These are phyloP conservation scores for Hymenotorrendiella dingleyae DNA, from an alignment of 2,329 filamentous ascomycete genomes.

Conservation along the genomic window DNA sequence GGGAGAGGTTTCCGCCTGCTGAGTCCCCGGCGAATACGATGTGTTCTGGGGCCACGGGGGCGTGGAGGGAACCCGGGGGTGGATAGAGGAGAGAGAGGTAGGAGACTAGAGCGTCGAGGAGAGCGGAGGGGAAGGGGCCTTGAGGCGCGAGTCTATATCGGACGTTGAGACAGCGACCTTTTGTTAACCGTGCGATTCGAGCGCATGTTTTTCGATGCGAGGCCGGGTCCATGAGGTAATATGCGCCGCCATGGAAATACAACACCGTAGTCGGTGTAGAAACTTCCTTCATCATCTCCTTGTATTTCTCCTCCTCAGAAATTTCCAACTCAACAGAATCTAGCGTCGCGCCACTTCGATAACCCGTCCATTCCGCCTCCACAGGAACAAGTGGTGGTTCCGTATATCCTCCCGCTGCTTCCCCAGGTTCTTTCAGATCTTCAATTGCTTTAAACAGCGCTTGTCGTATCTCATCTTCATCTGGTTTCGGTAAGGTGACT, in stretches of 20 bases:
- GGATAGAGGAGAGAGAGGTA: constrained; percentile 70
- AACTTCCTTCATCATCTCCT: constrained; percentile 60
- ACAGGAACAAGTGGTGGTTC: constrained; percentile 50
- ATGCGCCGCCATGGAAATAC: constrained; percentile 73
- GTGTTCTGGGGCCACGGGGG: constrained; percentile 55
- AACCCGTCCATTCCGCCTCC: constrained; percentile 73
- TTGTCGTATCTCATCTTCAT: constrained; percentile 49
- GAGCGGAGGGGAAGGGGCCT: constrained; percentile 65
- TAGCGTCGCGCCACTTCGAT: constrained; percentile 48
- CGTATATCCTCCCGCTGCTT: constrained; percentile 31
- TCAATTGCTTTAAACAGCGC: constrained; percentile 53
- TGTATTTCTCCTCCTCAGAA: constrained; percentile 59
- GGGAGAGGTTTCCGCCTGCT: constrained; percentile 66
- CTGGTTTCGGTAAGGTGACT: constrained; percentile 56
- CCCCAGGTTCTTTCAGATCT: constrained; percentile 38
- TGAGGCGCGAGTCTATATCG: constrained; percentile 72
- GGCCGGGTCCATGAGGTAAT: constrained; percentile 64
- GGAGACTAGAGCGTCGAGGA: constrained; percentile 66
- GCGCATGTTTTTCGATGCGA: constrained; percentile 56
- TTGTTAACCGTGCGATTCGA: constrained; percentile 58
- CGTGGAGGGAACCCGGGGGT: constrained; percentile 59
- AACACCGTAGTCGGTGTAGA: constrained; percentile 58
- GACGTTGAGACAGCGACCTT: constrained; percentile 54
- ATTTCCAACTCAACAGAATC: constrained; percentile 48
- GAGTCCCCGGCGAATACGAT: constrained; percentile 68